Evolutionary conservation across 106 monocot species (phyloP).

Genomic region (Chionographis japonica): DNA sequence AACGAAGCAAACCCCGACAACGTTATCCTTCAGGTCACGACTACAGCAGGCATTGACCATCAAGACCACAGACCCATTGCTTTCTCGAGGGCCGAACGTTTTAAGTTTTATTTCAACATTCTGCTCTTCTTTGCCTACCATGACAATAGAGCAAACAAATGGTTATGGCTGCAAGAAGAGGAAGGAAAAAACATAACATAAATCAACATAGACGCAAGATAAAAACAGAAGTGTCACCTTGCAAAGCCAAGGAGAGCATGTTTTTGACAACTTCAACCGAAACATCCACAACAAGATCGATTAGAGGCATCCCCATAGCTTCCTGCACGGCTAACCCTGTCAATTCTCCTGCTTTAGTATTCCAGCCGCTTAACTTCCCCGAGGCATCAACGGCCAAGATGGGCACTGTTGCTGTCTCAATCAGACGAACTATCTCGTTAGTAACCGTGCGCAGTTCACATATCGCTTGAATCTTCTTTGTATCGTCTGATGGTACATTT

Average conservation of each 20-base stretch:
- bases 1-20: conserved; percentile 77
- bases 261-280: conserved; percentile 55
- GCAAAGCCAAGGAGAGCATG: conserved; percentile 52
- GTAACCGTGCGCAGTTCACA: conserved; percentile 65
- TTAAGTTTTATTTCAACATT: conserved; percentile 78
- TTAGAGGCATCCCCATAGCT: conserved; percentile 65
- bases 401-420: conserved; percentile 85
- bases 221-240: conserved; percentile 39
- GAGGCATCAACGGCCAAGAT: conserved; percentile 75
- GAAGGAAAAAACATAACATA: background rate
- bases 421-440: conserved; percentile 93
- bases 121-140: conserved; percentile 73
- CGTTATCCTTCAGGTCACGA: conserved; percentile 50
- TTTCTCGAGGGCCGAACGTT: conserved; percentile 36
- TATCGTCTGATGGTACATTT: conserved; percentile 32
- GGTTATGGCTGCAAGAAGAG: background rate
- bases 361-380: conserved; percentile 89
- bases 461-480: conserved; percentile 43
- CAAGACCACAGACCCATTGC: conserved; percentile 48
- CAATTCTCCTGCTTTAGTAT: conserved; percentile 69
- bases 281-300: conserved; percentile 54
- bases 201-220: background rate
- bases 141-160: conserved; percentile 10
- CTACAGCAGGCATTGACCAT: conserved; percentile 73
- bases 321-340: conserved; percentile 68